A percentile compares a stretch with the other conserved stretches of the same genome.
Evolutionary conservation across 1,139 yeast species (phyloP).

Genomic region (Kodamaea alishanica): DNA sequence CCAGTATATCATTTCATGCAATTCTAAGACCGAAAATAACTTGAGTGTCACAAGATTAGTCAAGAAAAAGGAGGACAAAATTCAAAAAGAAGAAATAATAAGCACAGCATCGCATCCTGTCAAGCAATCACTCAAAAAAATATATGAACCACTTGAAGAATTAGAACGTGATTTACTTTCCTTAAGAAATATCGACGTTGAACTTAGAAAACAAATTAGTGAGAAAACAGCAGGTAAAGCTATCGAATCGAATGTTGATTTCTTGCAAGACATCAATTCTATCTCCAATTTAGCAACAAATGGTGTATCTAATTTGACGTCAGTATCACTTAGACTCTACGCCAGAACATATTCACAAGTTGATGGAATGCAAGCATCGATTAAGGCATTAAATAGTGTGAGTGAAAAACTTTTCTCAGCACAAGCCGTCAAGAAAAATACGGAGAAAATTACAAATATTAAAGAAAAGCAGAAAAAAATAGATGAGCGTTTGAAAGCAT

Average conservation of each 20-base stretch:
- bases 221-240: conserved; percentile 10
- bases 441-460: conserved; percentile 14
- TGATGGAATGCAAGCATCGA: conserved; percentile 24
- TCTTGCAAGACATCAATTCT: conserved; percentile 14
- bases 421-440: conserved; percentile 5
- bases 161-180: conserved; percentile 4
- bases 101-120: no score
- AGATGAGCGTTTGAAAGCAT: conserved; percentile 16
- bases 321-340: conserved; percentile 22
- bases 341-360: conserved; percentile 22
- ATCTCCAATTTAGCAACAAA: conserved; percentile 19
- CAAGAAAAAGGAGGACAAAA: not conserved
- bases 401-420: not conserved
- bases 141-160: conserved; percentile 15
- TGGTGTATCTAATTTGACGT: conserved; percentile 18
- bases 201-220: not conserved
- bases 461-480: conserved; percentile 22
- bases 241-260: conserved; percentile 3
- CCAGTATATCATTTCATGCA: conserved; percentile 18
- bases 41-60: not conserved
- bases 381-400: conserved; percentile 16
- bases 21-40: not conserved
- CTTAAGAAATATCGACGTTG: conserved; percentile 4
- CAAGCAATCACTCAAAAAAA: no score
- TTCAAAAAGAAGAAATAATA: no score